Percentiles rank a stretch among this genome's conserved stretches.
phyloP scores from a whole-genome alignment of 495 filamentous ascomycete species.

The Cercophora scortea region DNA sequence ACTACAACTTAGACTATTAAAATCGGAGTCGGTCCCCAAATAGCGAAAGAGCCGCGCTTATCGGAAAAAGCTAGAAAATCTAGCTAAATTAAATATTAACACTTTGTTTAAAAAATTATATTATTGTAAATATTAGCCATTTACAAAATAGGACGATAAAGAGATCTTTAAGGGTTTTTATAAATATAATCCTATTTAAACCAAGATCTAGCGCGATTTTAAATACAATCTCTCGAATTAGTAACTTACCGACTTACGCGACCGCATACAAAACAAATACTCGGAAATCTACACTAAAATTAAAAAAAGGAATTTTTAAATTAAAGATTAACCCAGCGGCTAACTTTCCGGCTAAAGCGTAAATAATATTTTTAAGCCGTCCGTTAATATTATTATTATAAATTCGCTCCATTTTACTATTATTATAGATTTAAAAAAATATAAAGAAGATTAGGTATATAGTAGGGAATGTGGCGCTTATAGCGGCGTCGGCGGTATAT shows the following conservation, averaged over 20 bases:
- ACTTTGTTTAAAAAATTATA: conserved; percentile 46
- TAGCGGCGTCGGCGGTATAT: too few species aligned
- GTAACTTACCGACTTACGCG: conserved; percentile 70
- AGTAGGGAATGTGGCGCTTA: too few species aligned
- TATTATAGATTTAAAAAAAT: too few species aligned
- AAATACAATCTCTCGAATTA: conserved; percentile 57
- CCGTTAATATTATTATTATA: conserved; percentile 27
- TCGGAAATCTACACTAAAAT: conserved; percentile 50
- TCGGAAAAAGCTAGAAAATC: conserved; percentile 46
- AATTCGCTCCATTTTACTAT: conserved; percentile 22
- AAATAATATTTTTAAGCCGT: conserved; percentile 30
- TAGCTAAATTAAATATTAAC: conserved; percentile 48
- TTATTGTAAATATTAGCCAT: conserved; percentile 51
- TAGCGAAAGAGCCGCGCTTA: conserved; percentile 42
- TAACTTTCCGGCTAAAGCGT: conserved; percentile 10
- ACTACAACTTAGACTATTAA: neutral
- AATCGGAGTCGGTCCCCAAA: conserved; percentile 12
- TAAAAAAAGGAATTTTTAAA: conserved; percentile 52
- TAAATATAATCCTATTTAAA: conserved; percentile 72
- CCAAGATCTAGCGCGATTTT: conserved; percentile 65
- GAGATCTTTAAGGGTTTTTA: conserved; percentile 69
- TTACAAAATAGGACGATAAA: conserved; percentile 67
- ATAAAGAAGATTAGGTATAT: too few species aligned
- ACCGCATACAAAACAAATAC: conserved; percentile 73
- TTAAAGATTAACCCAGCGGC: too few species aligned